These are phyloP conservation scores for Thamnidium elegans DNA, from an alignment of 192 early-diverging fungal species.

Conservation along the genomic window DNA sequence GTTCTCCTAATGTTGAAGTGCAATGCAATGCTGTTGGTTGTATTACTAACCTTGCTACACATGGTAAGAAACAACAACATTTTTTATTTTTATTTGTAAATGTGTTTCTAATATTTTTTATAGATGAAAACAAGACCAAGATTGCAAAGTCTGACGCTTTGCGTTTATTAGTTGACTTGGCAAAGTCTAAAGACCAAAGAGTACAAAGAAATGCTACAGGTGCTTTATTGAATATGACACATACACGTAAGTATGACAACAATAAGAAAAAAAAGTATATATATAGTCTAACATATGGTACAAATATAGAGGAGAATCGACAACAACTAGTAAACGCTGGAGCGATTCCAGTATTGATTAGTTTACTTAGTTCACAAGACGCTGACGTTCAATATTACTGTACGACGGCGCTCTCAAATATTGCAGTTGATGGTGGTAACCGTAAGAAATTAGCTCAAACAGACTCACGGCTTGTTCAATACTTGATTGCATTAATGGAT, in stretches of 20 bases:
- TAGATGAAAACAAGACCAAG: slow-evolving; percentile 85
- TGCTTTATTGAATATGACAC: slow-evolving; percentile 91
- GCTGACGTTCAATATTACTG: slow-evolving; percentile 89
- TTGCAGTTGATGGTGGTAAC: slow-evolving; percentile 76
- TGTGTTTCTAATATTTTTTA: slow-evolving; percentile 3
- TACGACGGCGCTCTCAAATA: slow-evolving; percentile 85
- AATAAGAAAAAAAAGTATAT: too few relatives aligned
- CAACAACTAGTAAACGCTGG: slow-evolving; percentile 78
- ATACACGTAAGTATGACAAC: slow-evolving; percentile 49
- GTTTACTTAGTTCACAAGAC: slow-evolving; percentile 71
- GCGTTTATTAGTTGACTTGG: slow-evolving; percentile 68
- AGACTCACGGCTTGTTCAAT: slow-evolving; percentile 71
- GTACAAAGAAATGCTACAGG: slow-evolving; percentile 90
- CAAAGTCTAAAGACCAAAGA: slow-evolving; percentile 75
- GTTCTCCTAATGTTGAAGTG: slow-evolving; percentile 82
- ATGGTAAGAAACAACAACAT: slow-evolving; percentile 44
- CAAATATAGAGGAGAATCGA: slow-evolving; percentile 61
- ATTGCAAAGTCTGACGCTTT: slow-evolving; percentile 85
- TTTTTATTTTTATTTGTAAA: neutral
- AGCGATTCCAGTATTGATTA: slow-evolving; percentile 80
- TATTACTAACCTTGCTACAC: slow-evolving; percentile 88
- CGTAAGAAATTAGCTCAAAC: slow-evolving; percentile 66
- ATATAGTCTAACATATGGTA: neutral
- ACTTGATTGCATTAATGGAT: slow-evolving; percentile 73
- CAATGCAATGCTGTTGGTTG: slow-evolving; percentile 93